Evolutionary conservation across 148 eudicot genomes (phyloP).

Genomic region (Dysphania ambrosioides): DNA sequence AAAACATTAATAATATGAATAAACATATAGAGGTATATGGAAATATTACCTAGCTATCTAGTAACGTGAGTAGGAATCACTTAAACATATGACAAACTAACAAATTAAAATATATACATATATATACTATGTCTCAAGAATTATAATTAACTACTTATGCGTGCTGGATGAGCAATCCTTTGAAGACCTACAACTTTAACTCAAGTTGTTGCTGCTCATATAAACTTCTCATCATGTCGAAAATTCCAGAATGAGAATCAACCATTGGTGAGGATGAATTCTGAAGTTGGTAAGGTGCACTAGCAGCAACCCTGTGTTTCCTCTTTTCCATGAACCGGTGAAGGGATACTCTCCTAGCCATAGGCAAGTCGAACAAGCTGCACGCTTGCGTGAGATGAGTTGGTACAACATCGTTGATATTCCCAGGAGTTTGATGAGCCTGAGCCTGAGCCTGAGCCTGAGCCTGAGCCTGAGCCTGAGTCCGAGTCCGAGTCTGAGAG

Average conservation of each 20-base stretch:
- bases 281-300: slow-evolving; percentile 33
- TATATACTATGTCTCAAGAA: no score
- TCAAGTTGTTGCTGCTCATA: slow-evolving; percentile 23
- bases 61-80: neutral
- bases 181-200: slow-evolving; percentile 18
- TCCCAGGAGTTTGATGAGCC: neutral
- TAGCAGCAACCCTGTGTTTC: slow-evolving; percentile 45
- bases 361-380: slow-evolving; percentile 45
- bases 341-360: slow-evolving; percentile 64
- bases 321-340: slow-evolving; percentile 69
- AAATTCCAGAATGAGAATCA: neutral
- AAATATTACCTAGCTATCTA: neutral
- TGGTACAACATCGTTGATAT: neutral
- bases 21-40: neutral
- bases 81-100: neutral
- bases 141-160: neutral
- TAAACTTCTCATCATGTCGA: neutral
- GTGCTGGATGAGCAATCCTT: neutral
- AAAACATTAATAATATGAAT: neutral
- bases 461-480: neutral
- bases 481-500: neutral
- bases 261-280: neutral
- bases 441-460: no score
- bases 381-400: slow-evolving; percentile 9
- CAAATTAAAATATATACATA: neutral